Evolutionary conservation across 2,329 filamentous ascomycete species (phyloP).

Genomic region (Penicillium oxalicum): DNA sequence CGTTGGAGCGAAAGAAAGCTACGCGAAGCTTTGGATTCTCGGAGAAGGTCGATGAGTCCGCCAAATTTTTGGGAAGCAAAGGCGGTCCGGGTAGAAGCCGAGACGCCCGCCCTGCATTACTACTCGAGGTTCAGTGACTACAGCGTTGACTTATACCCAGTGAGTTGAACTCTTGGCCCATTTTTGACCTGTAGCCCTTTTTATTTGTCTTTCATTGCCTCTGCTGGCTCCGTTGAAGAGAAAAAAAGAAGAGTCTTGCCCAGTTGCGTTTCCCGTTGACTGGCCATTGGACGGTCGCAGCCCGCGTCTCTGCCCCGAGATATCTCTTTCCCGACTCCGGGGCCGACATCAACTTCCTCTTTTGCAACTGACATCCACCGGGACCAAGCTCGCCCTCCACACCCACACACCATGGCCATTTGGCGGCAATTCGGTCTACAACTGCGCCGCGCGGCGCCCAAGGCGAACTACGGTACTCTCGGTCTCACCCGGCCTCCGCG

Average conservation of each 20-base stretch:
- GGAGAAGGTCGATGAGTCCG: background rate
- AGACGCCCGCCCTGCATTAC: background rate
- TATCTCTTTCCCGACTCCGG: slow-evolving; percentile 6
- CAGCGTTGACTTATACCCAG: slow-evolving; percentile 3
- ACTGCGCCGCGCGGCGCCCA: slow-evolving; percentile 48
- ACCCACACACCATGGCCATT: slow-evolving; percentile 25
- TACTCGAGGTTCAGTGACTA: no score
- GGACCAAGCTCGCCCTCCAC: background rate
- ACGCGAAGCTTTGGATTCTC: slow-evolving; percentile 10
- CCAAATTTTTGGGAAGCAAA: background rate
- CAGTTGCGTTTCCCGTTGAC: slow-evolving; percentile 18
- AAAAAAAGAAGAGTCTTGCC: slow-evolving; percentile 13
- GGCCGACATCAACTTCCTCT: slow-evolving; percentile 6
- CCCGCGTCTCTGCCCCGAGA: slow-evolving; percentile 7
- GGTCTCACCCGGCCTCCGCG: slow-evolving; percentile 19
- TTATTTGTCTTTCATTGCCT: no score
- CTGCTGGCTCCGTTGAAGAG: no score
- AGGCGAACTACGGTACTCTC: slow-evolving; percentile 53
- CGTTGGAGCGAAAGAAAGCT: slow-evolving; percentile 10
- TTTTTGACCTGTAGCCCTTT: no score
- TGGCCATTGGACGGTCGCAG: slow-evolving; percentile 20
- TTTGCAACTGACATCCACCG: slow-evolving; percentile 4
- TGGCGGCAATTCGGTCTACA: slow-evolving; percentile 30
- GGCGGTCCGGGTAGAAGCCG: no score
- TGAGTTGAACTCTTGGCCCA: no score